These are phyloP conservation scores for Arabidopsis suecica DNA, from an alignment of 345 rosid species.

Conservation along the genomic window DNA sequence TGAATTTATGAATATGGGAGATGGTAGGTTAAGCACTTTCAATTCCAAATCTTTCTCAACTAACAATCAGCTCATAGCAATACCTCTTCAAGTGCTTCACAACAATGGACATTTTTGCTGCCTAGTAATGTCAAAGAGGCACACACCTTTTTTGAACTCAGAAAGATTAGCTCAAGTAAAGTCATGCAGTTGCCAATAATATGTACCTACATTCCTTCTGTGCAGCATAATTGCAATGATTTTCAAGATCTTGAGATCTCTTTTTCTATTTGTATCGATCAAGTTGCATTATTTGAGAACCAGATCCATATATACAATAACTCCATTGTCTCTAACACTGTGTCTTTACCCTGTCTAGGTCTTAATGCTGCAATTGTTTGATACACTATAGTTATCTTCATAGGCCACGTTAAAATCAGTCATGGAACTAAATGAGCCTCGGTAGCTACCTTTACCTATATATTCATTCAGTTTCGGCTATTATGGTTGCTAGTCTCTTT, in stretches of 20 bases:
- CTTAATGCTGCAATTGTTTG: constrained; percentile 28
- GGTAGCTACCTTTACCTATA: constrained; percentile 17
- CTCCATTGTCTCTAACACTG: constrained; percentile 28
- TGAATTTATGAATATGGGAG: constrained; percentile 23
- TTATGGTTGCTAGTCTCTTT: constrained; percentile 8
- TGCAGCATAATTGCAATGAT: background rate
- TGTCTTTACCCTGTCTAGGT: constrained; percentile 26
- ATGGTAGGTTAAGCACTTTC: constrained; percentile 66
- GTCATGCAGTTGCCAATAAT: constrained; percentile 28
- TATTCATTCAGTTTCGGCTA: background rate
- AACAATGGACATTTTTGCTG: constrained; percentile 70
- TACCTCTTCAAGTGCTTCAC: constrained; percentile 76
- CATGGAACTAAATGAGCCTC: background rate
- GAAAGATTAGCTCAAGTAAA: constrained; percentile 50
- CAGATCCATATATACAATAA: constrained; percentile 1
- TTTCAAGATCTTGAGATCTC: constrained; percentile 12
- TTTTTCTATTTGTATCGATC: background rate
- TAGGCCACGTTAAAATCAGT: constrained; percentile 19
- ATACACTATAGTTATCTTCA: constrained; percentile 8
- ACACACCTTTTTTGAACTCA: constrained; percentile 40
- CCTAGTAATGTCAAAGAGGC: constrained; percentile 63
- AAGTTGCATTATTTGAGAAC: constrained; percentile 1
- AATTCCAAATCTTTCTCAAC: constrained; percentile 61
- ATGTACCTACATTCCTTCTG: constrained; percentile 6
- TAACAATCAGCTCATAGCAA: constrained; percentile 69